Conservation (phyloP, 2,329 filamentous ascomycete species). For the Catunica adiposa region DNA sequence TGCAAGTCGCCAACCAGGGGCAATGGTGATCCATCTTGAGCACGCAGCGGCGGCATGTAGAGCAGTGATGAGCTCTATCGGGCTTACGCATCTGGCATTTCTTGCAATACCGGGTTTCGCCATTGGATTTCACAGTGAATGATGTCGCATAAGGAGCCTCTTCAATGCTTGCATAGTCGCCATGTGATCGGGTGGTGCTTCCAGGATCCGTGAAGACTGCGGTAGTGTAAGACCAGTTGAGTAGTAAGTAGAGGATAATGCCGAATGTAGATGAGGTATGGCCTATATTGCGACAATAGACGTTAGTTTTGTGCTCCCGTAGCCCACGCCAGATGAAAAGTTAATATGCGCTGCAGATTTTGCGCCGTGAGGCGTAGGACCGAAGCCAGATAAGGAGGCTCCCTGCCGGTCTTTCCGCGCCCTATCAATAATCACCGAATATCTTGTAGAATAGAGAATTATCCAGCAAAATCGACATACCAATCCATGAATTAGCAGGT, state of each 20-base stretch:
- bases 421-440: not conserved
- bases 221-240: slow-evolving; percentile 78
- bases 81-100: slow-evolving; percentile 93
- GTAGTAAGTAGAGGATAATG: slow-evolving; percentile 54
- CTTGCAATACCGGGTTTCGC: slow-evolving; percentile 81
- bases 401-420: too few relatives aligned
- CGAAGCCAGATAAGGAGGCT: too few relatives aligned
- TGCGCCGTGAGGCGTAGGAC: not conserved
- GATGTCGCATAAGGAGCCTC: slow-evolving; percentile 46
- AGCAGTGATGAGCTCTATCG: slow-evolving; percentile 92
- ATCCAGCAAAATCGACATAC: slow-evolving; percentile 26
- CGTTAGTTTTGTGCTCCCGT: too few relatives aligned
- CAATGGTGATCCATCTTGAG: slow-evolving; percentile 99
- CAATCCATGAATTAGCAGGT: slow-evolving; percentile 38
- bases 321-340: too few relatives aligned
- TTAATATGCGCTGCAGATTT: too few relatives aligned
- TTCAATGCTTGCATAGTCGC: slow-evolving; percentile 46
- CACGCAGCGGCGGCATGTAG: slow-evolving; percentile 81
- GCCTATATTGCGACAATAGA: not conserved
- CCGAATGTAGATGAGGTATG: slow-evolving; percentile 30
- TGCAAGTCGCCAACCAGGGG: slow-evolving; percentile 91
- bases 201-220: slow-evolving; percentile 90
- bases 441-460: not conserved
- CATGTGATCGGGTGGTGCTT: slow-evolving; percentile 44
- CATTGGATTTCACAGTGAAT: slow-evolving; percentile 84